phyloP scores from a whole-genome alignment of 2,329 filamentous ascomycete genomes.

The Didymella exigua region DNA sequence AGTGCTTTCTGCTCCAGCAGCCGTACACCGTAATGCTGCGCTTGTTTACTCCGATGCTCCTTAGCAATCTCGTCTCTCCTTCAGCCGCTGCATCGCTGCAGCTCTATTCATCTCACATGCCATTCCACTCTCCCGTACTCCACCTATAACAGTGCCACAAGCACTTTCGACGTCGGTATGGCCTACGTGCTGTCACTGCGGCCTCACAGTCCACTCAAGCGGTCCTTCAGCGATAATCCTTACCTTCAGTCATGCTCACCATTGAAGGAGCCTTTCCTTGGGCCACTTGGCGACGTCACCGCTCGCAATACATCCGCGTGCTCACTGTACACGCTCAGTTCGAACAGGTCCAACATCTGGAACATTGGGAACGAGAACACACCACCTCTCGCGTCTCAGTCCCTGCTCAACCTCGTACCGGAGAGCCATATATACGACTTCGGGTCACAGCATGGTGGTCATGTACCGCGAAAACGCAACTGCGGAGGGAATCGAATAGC shows the following conservation, averaged over 20 bases:
- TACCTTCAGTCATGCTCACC: slow-evolving; percentile 45
- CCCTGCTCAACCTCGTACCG: slow-evolving; percentile 41
- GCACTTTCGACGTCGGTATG: slow-evolving; percentile 35
- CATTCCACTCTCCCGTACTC: slow-evolving; percentile 28
- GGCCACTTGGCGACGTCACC: slow-evolving; percentile 36
- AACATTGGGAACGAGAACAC: slow-evolving; percentile 40
- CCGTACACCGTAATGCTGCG: slow-evolving; percentile 18
- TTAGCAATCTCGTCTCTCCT: slow-evolving; percentile 33
- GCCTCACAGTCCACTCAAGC: slow-evolving; percentile 49
- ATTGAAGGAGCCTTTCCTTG: slow-evolving; percentile 30
- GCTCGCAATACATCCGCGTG: slow-evolving; percentile 44
- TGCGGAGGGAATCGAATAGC: slow-evolving; percentile 25
- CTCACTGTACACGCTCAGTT: slow-evolving; percentile 42
- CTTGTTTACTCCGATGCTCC: slow-evolving; percentile 16
- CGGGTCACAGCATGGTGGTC: slow-evolving; percentile 9
- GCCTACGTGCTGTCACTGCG: slow-evolving; percentile 49
- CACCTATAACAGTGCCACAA: slow-evolving; percentile 29
- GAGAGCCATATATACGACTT: slow-evolving; percentile 20
- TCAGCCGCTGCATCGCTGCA: slow-evolving; percentile 37
- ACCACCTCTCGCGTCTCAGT: slow-evolving; percentile 40
- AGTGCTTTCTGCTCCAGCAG: slow-evolving; percentile 22
- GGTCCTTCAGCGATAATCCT: slow-evolving; percentile 50
- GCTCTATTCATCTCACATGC: slow-evolving; percentile 49
- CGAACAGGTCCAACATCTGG: slow-evolving; percentile 32
- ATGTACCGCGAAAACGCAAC: slow-evolving; percentile 32